Evolutionary conservation across 2,329 filamentous ascomycete species (phyloP), one percentile per base, ranked within the genome.

Genomic region (Juglanconis oblonga): DNA sequence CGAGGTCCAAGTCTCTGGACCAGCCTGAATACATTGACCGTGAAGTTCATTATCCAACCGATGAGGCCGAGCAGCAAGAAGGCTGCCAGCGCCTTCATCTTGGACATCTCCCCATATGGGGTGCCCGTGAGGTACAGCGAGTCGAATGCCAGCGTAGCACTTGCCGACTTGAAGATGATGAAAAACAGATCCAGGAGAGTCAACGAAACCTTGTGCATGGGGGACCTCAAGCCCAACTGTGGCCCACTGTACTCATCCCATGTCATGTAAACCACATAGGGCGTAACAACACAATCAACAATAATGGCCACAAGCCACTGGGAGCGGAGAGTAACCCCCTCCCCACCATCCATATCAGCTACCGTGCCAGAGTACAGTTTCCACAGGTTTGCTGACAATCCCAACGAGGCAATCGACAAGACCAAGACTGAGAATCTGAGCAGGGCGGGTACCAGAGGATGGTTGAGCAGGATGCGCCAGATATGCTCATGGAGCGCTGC

Each of bases 221-320:
- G 87, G 6, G 87, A 88, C 48, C 96, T 89, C 62, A 99, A 79
- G 1, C 95, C 95, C 24, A 99, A 80, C 29, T 96, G 95, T 72
- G 96, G 96, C 35, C 92, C 91, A 5, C 91, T 95, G 76, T 97
- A 98, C 76, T 99, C 95, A 71, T 99, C 95, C 77, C 88, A 96
- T 31, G 93, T 96, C 77, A 98, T 95, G 76, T 97, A 98, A 52
- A 90, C 78, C 58, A 96, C 89, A 75, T 98, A 99, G 3, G 94
- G 86, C 61, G 98, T 83, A 3, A 95, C 94, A 13, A 98, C 83
- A 6, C 89, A 87, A 74, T 98, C 94, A 44, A 99, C 90, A 40
- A 91, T 85, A 57, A 98, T 88, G 35, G 94, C 94, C 77, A 98
- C 92, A 61, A 92, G 84, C 7, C 92, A 90, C 55, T 95, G 96